phyloP scores from a whole-genome alignment of 2,329 filamentous ascomycete genomes.

The Epichloe festucae region DNA sequence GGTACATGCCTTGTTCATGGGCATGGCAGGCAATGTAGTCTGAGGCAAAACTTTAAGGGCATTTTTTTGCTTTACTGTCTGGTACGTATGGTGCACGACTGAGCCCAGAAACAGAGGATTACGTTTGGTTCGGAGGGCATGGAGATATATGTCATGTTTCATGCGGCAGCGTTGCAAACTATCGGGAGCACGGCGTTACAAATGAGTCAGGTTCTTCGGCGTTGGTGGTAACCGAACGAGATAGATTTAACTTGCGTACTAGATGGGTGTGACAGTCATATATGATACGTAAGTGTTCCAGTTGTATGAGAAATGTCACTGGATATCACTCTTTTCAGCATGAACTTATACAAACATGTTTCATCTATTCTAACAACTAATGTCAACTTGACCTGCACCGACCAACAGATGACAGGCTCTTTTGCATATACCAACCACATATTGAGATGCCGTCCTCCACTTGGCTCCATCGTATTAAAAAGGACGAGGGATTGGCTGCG shows the following conservation, averaged over 20 bases:
- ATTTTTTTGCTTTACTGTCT: no score
- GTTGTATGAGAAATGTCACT: not conserved
- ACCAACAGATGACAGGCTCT: not conserved
- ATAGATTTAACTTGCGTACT: not conserved
- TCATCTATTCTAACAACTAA: not conserved
- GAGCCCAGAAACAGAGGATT: not conserved
- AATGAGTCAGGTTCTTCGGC: not conserved
- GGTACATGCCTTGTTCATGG: constrained; percentile 87
- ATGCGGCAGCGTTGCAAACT: not conserved
- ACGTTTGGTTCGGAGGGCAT: not conserved
- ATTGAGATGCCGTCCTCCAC: not conserved
- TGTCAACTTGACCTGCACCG: not conserved
- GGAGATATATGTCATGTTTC: not conserved
- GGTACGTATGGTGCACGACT: not conserved
- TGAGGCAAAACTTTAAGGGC: constrained; percentile 12
- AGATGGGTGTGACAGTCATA: not conserved
- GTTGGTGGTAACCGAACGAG: not conserved
- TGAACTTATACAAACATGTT: not conserved
- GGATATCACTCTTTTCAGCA: not conserved
- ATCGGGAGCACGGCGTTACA: constrained; percentile 1
- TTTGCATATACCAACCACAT: not conserved
- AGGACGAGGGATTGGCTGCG: not conserved
- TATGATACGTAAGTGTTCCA: not conserved
- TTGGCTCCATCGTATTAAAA: not conserved
- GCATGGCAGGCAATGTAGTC: constrained; percentile 72